phyloP scores from a whole-genome alignment of 768 basidiomycete genomes.

The Tricholoma sp. region DNA sequence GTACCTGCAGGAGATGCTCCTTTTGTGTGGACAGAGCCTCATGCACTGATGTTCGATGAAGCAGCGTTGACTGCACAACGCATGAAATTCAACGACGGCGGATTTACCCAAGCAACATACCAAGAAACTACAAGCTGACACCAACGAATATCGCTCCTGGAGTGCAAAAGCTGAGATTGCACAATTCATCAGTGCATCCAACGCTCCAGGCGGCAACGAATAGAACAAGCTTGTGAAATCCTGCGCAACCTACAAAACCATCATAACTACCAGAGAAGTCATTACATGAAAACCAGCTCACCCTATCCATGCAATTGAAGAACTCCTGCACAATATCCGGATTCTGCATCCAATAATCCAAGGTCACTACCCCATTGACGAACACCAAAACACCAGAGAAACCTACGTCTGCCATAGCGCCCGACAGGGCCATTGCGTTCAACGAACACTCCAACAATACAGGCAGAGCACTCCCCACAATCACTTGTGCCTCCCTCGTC shows the following conservation, averaged over 20 bases:
- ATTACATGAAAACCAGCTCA: conserved; percentile 26
- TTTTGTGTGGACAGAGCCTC: conserved; percentile 55
- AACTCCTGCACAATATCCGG: conserved; percentile 90
- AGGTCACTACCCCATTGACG: background rate
- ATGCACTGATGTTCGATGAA: conserved; percentile 60
- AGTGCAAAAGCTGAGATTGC: conserved; percentile 58
- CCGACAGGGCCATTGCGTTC: conserved; percentile 44
- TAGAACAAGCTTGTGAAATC: conserved; percentile 56
- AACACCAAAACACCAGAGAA: background rate
- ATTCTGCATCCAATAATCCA: conserved; percentile 47
- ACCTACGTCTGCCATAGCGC: conserved; percentile 68
- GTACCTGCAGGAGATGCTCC: conserved; percentile 34
- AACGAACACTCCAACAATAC: conserved; percentile 58
- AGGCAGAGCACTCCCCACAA: conserved; percentile 53
- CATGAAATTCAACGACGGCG: background rate
- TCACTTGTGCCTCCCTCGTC: conserved; percentile 46
- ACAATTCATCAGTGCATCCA: conserved; percentile 63
- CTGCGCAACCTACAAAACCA: conserved; percentile 30
- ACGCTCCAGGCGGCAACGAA: conserved; percentile 48
- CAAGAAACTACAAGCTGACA: conserved; percentile 76
- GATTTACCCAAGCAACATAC: conserved; percentile 38
- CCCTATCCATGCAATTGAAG: conserved; percentile 77
- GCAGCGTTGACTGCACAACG: conserved; percentile 47
- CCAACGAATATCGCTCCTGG: conserved; percentile 78
- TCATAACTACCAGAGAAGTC: background rate